Conservation (phyloP, 129 eudicot species). For the Kitagawia praeruptora region DNA sequence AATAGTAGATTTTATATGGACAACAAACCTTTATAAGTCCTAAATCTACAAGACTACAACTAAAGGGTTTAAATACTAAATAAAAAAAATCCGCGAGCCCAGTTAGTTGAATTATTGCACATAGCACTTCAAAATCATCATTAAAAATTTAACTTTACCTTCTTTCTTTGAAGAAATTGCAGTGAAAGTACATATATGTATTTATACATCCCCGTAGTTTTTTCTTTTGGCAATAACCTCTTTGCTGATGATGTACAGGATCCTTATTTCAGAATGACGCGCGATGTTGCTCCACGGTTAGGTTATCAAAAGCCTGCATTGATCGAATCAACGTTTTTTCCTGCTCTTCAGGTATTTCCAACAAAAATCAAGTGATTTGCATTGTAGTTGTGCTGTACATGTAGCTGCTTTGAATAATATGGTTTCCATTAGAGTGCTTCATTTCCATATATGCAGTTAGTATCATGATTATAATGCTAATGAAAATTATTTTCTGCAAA, state of each 20-base stretch:
- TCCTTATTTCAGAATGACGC: conserved; percentile 94
- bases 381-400: not conserved
- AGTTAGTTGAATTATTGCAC: not conserved
- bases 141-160: not conserved
- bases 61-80: not conserved
- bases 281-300: conserved; percentile 98
- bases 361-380: not conserved
- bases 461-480: not conserved
- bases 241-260: conserved; percentile 43
- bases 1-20: not conserved
- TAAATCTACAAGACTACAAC: not conserved
- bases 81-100: not conserved
- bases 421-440: not conserved
- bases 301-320: conserved; percentile 91
- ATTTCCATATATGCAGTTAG: not conserved
- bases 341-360: conserved; percentile 79
- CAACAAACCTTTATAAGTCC: not conserved
- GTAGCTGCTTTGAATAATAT: not conserved
- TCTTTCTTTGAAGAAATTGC: not conserved
- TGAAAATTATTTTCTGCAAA: not conserved
- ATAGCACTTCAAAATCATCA: not conserved
- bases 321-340: conserved; percentile 84
- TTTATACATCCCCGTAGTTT: not conserved
- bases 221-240: not conserved
- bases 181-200: not conserved